These are phyloP conservation scores for Monosporascus ibericus DNA, from an alignment of 2,329 filamentous ascomycete genomes.

Conservation along the genomic window DNA sequence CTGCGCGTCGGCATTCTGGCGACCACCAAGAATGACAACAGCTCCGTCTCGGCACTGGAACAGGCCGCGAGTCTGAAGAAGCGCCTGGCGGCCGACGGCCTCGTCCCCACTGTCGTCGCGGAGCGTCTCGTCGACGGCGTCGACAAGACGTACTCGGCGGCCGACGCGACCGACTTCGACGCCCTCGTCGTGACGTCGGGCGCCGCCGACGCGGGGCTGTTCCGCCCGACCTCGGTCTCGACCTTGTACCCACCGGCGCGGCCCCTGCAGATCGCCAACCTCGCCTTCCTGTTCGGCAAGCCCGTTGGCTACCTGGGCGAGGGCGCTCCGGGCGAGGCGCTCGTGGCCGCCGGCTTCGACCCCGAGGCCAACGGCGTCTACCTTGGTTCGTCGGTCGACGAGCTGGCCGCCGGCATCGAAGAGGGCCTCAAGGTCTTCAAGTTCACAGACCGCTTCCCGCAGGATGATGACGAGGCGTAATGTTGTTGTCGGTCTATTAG, in stretches of 20 bases:
- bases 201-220: conserved; percentile 39
- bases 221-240: conserved; percentile 36
- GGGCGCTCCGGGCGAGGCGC: conserved; percentile 17
- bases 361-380: conserved; percentile 35
- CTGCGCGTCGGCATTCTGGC: conserved; percentile 60
- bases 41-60: conserved; percentile 28
- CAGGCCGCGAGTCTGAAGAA: conserved; percentile 45
- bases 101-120: conserved; percentile 54
- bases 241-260: conserved; percentile 58
- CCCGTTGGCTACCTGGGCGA: conserved; percentile 55
- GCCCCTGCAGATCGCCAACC: conserved; percentile 56
- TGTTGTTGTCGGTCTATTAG: too few species aligned
- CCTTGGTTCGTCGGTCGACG: conserved; percentile 24
- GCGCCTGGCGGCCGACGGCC: conserved; percentile 41
- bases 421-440: conserved; percentile 58
- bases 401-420: conserved; percentile 41
- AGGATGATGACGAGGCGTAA: conserved; percentile 34
- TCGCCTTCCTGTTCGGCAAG: conserved; percentile 65
- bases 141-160: conserved; percentile 57
- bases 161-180: conserved; percentile 58
- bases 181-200: conserved; percentile 55
- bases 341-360: conserved; percentile 39
- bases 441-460: conserved; percentile 57
- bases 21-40: conserved; percentile 29
- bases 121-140: conserved; percentile 50